phyloP scores from a whole-genome alignment of 805 yeast species.

The Tetrapisispora arboricola region DNA sequence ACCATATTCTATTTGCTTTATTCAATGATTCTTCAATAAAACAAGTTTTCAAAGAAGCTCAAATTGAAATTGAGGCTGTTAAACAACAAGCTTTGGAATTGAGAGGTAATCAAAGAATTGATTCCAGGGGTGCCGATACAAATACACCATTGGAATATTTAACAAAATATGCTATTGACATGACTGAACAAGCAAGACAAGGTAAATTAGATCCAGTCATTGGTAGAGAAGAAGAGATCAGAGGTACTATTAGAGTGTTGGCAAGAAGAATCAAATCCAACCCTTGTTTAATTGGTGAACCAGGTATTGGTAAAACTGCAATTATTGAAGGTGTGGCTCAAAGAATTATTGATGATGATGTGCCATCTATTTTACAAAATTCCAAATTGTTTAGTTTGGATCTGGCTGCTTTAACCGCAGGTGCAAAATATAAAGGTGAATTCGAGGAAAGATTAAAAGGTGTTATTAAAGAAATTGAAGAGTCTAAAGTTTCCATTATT shows the following conservation, averaged over 20 bases:
- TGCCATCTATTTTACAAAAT: constrained; percentile 75
- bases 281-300: constrained; percentile 95
- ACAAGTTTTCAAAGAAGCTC: constrained; percentile 59
- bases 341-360: constrained; percentile 90
- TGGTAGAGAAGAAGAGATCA: constrained; percentile 96
- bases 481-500: constrained; percentile 74
- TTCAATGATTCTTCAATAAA: constrained; percentile 68
- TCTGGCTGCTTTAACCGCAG: constrained; percentile 94
- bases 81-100: constrained; percentile 69
- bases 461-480: constrained; percentile 86
- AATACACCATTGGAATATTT: constrained; percentile 76
- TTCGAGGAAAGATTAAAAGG: constrained; percentile 97
- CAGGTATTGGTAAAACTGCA: constrained; percentile 98
- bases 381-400: constrained; percentile 82
- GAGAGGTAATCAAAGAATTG: constrained; percentile 87
- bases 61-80: constrained; percentile 57
- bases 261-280: constrained; percentile 97
- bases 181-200: constrained; percentile 85
- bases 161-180: constrained; percentile 81
- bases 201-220: constrained; percentile 97
- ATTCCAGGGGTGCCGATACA: constrained; percentile 88
- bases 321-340: constrained; percentile 99
- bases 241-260: constrained; percentile 86
- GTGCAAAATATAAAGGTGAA: constrained; percentile 98
- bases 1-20: constrained; percentile 78